Evolutionary conservation across 768 basidiomycete species (phyloP), one percentile per base, ranked within the genome.

Genomic region (Coprinopsis cinerea): DNA sequence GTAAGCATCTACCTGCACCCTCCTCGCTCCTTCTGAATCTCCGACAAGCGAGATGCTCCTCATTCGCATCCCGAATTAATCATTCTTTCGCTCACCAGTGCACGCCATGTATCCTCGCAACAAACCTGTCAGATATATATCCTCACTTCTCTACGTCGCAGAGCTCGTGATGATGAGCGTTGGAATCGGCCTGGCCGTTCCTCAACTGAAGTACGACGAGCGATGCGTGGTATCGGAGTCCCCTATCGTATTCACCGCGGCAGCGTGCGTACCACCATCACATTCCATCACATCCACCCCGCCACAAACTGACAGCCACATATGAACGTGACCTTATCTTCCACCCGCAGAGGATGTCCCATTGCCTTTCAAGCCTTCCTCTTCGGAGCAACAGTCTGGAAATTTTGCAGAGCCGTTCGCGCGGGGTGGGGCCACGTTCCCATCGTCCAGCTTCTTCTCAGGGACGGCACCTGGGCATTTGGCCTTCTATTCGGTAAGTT

Each of bases 401-500:
- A 74, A 51, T 71, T 70, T 51, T 43, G 65, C 1, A 23, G 54
- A 23, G 64, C 67, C 3, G 47, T 64, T 4, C 66, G 67, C 32
- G 58, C 58, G 1, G 70, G 70, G 9, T 70, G 69, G 71, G 71
- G 69, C 18, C 66, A 70, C 39, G 66, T 67, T 1, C 74, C 71
- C 0, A 55, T 76, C 9, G 54, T 73, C 13, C 51, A 63, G 7
- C 55, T 76, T 40, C 61, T 77, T 14, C 60, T 72, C 54, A 66
- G 68, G 20, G 76, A 77, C 57, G 69, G 75, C 3, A 66, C 69
- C 4, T 68, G 70, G 62, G 69, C 71, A 2, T 75, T 71, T 57
- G 39, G 70, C 27, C 35, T 69, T 3, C 51, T 75, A 10, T 71
- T 73, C 50, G 48, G 76, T 75, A 51, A 46, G 59, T 47, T 3